phyloP scores from a whole-genome alignment of 192 early-diverging fungal genomes.

The Backusella sp. region DNA sequence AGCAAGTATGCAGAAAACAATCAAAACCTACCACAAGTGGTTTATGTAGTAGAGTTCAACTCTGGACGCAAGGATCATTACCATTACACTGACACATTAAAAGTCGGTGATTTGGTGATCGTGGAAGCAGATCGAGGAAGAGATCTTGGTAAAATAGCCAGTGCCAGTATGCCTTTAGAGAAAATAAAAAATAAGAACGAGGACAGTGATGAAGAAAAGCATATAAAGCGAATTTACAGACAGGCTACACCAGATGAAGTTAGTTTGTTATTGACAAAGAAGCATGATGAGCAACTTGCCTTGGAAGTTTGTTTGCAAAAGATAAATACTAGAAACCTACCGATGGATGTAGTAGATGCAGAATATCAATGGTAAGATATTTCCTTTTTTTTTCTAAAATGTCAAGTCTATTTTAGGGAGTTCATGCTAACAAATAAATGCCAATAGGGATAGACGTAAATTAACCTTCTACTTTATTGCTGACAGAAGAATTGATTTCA shows the following conservation, averaged over 20 bases:
- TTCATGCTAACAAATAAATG: constrained; percentile 6
- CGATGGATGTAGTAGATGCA: constrained; percentile 93
- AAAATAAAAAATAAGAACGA: constrained; percentile 22
- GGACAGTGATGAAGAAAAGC: constrained; percentile 42
- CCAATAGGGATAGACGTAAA: constrained; percentile 86
- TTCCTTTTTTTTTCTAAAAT: neutral
- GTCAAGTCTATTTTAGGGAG: neutral
- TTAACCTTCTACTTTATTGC: constrained; percentile 96
- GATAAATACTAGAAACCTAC: constrained; percentile 83
- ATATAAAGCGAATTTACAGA: constrained; percentile 88
- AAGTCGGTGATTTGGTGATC: constrained; percentile 70
- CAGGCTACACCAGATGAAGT: constrained; percentile 78
- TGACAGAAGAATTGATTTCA: constrained; percentile 92
- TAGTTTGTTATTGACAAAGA: constrained; percentile 72
- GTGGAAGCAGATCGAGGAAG: constrained; percentile 89
- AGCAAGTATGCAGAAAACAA: neutral
- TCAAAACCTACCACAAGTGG: neutral
- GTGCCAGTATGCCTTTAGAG: constrained; percentile 25
- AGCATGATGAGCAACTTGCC: constrained; percentile 89
- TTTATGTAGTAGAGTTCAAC: constrained; percentile 82
- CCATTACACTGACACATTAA: constrained; percentile 41
- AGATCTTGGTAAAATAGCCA: constrained; percentile 62
- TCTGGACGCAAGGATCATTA: constrained; percentile 82
- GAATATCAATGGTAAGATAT: constrained; percentile 90
- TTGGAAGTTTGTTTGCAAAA: constrained; percentile 83